Base-by-base conservation (phyloP, 2,329 filamentous ascomycete genomes). In the Ophiostoma triangulosporum region DNA sequence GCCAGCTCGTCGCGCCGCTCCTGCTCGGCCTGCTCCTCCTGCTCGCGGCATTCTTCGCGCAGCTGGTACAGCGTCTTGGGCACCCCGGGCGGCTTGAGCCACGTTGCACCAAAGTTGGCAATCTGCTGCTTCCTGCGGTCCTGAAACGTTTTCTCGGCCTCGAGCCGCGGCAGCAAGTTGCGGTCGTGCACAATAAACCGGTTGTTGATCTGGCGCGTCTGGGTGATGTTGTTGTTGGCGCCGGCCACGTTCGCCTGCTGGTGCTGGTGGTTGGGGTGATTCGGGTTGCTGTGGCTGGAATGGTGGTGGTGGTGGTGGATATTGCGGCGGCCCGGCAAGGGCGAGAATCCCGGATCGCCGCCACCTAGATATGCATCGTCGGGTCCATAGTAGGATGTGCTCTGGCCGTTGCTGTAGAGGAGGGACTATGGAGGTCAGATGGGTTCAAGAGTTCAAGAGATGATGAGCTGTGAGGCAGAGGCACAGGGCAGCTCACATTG, bases 1-100 rank as follows among this genome's bases (percentile, higher is more conserved):
- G 84, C 80, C 4, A 84, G 69, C 61, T 80, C 77, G 65, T 90
- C 86, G 29, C 85, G 74, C 22, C 84, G 74, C 65, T 88, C 70
- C 2, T 85, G 78, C 63, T 86, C 82, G 57, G 86, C 80, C 56
- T 90, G 86, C 67, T 98, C 93, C 64, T 91, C 84, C 53, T 86
- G 78, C 71, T 98, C 93, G 11, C 86, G 79, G 60, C 84, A 81
- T 70, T 98, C 93, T 68, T 98, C 93, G 40, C 86, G 83, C 69
- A 89, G 80, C 58, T 94, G 89, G 64, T 94, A 84, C 56, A 95
- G 80, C 1, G 91, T 95, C 73, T 97, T 98, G 54, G 81, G 67
- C 53, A 95, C 77, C 7, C 91, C 93, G 0, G 88, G 89, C 0
- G 93, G 93, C 55, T 85, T 86, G 54, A 98, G 83, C 93, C 93